These are phyloP conservation scores for Microbotryum violaceum DNA, from an alignment of 1,284 basidiomycete species.

Conservation along the genomic window DNA sequence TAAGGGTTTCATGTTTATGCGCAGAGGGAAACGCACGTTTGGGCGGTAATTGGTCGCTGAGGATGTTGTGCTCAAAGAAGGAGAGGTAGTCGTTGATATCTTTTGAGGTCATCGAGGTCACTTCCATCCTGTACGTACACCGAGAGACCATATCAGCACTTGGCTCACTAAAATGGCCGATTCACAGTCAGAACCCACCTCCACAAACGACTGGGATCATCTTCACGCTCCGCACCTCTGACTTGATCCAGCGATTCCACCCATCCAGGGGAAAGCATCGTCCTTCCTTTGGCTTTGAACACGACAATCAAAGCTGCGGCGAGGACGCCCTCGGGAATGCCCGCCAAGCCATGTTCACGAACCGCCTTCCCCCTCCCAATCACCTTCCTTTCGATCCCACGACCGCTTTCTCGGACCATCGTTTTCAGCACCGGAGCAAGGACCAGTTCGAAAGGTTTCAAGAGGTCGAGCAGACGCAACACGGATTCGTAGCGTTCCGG, in stretches of 20 bases:
- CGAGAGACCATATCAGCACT: not conserved
- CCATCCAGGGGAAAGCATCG: not conserved
- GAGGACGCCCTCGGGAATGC: not conserved
- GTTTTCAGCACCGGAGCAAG: not conserved
- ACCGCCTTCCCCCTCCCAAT: not conserved
- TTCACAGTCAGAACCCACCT: conserved; percentile 1
- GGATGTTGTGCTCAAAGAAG: conserved; percentile 27
- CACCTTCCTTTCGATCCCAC: too few species aligned
- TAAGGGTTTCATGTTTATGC: too few species aligned
- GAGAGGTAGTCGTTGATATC: conserved; percentile 31
- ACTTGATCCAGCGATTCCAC: conserved; percentile 17
- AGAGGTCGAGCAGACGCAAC: conserved; percentile 12
- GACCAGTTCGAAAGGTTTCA: conserved; percentile 8
- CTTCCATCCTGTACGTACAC: conserved; percentile 8
- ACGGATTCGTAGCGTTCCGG: conserved; percentile 1
- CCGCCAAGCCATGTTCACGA: not conserved
- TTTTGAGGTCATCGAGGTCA: conserved; percentile 5
- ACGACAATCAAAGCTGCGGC: not conserved
- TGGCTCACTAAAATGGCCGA: not conserved
- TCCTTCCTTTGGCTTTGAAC: too few species aligned
- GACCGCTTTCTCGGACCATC: too few species aligned
- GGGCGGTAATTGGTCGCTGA: conserved; percentile 10
- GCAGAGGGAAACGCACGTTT: conserved; percentile 1
- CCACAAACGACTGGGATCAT: conserved; percentile 11
- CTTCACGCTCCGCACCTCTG: not conserved